Percentiles rank a stretch among this genome's conserved stretches.
These are phyloP conservation scores for Cyberlindnera galapagoensis DNA, from an alignment of 805 yeast genomes.

Conservation along the genomic window DNA sequence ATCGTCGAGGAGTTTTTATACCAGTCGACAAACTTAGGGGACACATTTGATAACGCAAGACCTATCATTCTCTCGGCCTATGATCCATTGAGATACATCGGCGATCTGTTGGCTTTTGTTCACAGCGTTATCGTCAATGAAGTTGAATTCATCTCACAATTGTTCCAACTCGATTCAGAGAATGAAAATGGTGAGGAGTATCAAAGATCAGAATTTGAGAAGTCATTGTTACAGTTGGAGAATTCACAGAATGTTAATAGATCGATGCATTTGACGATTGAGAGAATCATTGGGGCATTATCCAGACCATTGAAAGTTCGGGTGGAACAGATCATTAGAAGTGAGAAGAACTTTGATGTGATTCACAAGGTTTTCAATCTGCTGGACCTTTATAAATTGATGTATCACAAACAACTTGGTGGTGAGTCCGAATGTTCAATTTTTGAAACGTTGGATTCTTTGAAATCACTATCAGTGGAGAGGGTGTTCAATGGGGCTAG, in stretches of 20 bases:
- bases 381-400: slow-evolving; percentile 60
- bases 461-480: slow-evolving; percentile 31
- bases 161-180: slow-evolving; percentile 41
- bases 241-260: slow-evolving; percentile 13
- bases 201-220: slow-evolving; percentile 27
- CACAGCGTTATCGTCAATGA: slow-evolving; percentile 87
- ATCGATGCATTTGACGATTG: slow-evolving; percentile 31
- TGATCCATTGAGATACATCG: slow-evolving; percentile 77
- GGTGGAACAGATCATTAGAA: slow-evolving; percentile 60
- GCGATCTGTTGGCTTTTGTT: slow-evolving; percentile 83
- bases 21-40: slow-evolving; percentile 39
- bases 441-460: slow-evolving; percentile 22
- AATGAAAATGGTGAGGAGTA: slow-evolving; percentile 8
- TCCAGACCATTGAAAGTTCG: slow-evolving; percentile 56
- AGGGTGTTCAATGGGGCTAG: slow-evolving; percentile 35
- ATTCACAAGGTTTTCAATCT: slow-evolving; percentile 56
- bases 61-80: slow-evolving; percentile 64
- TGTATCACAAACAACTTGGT: slow-evolving; percentile 39
- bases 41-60: slow-evolving; percentile 23
- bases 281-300: slow-evolving; percentile 45
- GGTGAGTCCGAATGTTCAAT: slow-evolving; percentile 17
- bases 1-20: slow-evolving; percentile 61
- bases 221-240: slow-evolving; percentile 18
- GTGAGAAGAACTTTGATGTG: slow-evolving; percentile 51
- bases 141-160: slow-evolving; percentile 60